Base-by-base conservation (phyloP, 192 early-diverging fungal species). In the Backusella australiensis region DNA sequence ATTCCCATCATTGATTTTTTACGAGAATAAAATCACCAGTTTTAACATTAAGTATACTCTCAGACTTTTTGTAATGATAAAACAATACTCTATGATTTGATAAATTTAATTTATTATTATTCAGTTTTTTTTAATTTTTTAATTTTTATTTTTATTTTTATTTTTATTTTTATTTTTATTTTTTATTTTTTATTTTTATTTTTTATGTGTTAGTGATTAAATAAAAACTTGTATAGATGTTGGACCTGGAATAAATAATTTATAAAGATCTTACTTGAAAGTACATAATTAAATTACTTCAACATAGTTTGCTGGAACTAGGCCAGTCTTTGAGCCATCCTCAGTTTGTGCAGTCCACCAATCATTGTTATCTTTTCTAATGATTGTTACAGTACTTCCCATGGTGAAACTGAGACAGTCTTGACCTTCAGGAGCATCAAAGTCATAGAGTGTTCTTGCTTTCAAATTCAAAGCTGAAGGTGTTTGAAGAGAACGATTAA, bases 371-470 rank as follows among this genome's bases (percentile, higher is more conserved):
- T 78, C 78, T 59, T 89, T 88, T 53, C 84, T 84, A 19, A 86
- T 77, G n/a, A 95, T 86, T 0, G 86, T 84, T 41, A 95, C 81
- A 21, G 90, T 81, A 67, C 86, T 90, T 9, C 90, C 92, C 2
- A 83, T 82, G 34, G 87, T 84, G 74, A 94, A 89, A 34, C 83
- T 78, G 19, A 95, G 80, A 46, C 93, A 91, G 49, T 87, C 90
- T 53, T 81, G 76, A 42, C 78, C 81, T 69, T 81, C 79, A 15
- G 77, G 76, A 23, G 74, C 75, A 14, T 78, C 72, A 72, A 82
- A 89, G 8, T 86, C 75, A 49, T 81, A 86, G 15, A 86, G 63
- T 15, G 78, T 26, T 59, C 56, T 59, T 26, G 56, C 56, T 59
- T 59, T 59, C 21, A 59, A 59, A 59, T 59, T 59, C 23, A 59